These are phyloP conservation scores for Pseudogymnoascus sp. DNA, from an alignment of 2,329 filamentous ascomycete genomes.

Conservation along the genomic window DNA sequence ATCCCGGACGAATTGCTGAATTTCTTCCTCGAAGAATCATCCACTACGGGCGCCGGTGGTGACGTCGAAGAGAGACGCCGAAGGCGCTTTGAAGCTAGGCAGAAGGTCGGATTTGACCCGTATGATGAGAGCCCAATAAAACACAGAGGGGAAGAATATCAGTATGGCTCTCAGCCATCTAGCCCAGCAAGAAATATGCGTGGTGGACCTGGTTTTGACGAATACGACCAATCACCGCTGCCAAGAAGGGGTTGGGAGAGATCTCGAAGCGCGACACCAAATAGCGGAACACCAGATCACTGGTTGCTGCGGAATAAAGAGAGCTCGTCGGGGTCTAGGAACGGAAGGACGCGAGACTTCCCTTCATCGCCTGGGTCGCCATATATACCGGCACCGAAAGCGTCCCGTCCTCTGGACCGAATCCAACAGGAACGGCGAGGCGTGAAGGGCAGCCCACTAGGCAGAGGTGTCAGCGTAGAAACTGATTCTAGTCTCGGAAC, in stretches of 20 bases:
- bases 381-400: conserved; percentile 21
- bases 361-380: conserved; percentile 21
- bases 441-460: conserved; percentile 22
- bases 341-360: neutral
- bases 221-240: neutral
- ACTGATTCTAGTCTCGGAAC: conserved; percentile 27
- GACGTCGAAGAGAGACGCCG: conserved; percentile 54
- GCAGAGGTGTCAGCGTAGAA: conserved; percentile 22
- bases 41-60: conserved; percentile 56
- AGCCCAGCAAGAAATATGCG: neutral
- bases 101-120: conserved; percentile 61
- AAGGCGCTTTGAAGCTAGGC: conserved; percentile 51
- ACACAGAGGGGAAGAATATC: conserved; percentile 53
- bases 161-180: conserved; percentile 23
- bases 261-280: neutral
- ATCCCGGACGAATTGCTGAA: conserved; percentile 67
- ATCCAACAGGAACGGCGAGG: conserved; percentile 16
- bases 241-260: neutral
- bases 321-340: conserved; percentile 11
- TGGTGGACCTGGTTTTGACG: neutral
- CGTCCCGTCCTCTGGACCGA: conserved; percentile 21
- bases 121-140: conserved; percentile 66
- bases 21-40: conserved; percentile 64
- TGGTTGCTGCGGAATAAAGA: conserved; percentile 16
- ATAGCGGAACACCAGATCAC: conserved; percentile 3